These are phyloP conservation scores for Vicia faba DNA, from an alignment of 306 rosid species.

Conservation along the genomic window DNA sequence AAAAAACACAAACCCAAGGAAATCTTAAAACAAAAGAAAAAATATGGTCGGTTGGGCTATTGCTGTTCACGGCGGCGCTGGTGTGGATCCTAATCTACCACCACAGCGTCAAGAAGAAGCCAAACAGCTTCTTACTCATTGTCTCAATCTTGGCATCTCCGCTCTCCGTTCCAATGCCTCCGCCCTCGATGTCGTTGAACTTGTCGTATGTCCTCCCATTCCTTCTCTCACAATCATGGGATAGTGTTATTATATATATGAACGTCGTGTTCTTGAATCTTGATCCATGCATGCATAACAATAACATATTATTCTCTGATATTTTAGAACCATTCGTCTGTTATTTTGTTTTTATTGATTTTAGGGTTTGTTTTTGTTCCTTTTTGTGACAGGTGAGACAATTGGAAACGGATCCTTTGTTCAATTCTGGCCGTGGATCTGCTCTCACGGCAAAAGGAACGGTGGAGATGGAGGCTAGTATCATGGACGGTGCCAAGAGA, in stretches of 20 bases:
- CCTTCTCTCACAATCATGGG: not conserved
- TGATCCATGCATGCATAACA: not conserved
- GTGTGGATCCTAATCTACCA: conserved; percentile 94
- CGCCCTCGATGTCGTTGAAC: conserved; percentile 92
- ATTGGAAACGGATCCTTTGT: conserved; percentile 79
- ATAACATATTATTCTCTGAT: not conserved
- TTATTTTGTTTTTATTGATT: not conserved
- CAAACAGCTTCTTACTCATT: conserved; percentile 75
- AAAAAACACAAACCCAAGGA: not conserved
- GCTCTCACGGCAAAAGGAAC: conserved; percentile 81
- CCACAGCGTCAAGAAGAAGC: conserved; percentile 78
- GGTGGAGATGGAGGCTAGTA: conserved; percentile 96
- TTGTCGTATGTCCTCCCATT: conserved; percentile 59
- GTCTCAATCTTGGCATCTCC: conserved; percentile 82
- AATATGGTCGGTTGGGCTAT: conserved; percentile 88
- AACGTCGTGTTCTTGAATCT: not conserved
- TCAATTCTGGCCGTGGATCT: conserved; percentile 95
- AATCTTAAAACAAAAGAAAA: not conserved
- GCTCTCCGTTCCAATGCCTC: conserved; percentile 70
- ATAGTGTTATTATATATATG: not conserved
- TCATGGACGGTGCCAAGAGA: conserved; percentile 86
- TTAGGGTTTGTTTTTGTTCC: not conserved
- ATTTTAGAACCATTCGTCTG: not conserved
- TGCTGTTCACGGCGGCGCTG: conserved; percentile 99
- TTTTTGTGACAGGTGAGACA: conserved; percentile 61